Conservation (phyloP, 2,329 filamentous ascomycete genomes). For the Septoria petroselini region DNA sequence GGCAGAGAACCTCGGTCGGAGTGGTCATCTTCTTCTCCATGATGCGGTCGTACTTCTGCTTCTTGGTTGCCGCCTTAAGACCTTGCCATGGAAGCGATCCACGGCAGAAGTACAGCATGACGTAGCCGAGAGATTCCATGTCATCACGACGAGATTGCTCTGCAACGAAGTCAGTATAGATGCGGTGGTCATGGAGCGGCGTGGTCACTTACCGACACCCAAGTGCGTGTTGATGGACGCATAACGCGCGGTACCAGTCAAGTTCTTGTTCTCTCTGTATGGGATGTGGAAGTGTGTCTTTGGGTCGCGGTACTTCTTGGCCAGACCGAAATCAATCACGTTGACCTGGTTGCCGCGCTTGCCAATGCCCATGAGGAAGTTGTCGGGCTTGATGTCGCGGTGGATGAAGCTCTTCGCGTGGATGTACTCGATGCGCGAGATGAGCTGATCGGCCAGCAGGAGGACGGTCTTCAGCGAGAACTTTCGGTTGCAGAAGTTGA, state of each 20-base stretch:
- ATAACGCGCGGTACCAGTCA: conserved; percentile 97
- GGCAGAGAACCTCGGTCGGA: conserved; percentile 95
- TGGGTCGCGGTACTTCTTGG: conserved; percentile 99
- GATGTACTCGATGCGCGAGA: conserved; percentile 99
- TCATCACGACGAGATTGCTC: conserved; percentile 99
- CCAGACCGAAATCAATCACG: conserved; percentile 96
- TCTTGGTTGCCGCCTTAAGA: conserved; percentile 64
- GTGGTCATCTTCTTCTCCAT: conserved; percentile 99
- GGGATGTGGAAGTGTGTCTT: conserved; percentile 99
- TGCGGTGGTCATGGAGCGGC: background rate
- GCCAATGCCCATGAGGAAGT: conserved; percentile 98
- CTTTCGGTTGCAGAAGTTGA: conserved; percentile 99
- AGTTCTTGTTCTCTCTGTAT: conserved; percentile 99
- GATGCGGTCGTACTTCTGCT: conserved; percentile 99
- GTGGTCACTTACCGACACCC: conserved; percentile 67
- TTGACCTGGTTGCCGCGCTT: conserved; percentile 99
- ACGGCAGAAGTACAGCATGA: conserved; percentile 99
- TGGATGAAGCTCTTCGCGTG: conserved; percentile 99
- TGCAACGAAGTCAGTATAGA: conserved; percentile 36
- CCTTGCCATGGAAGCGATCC: conserved; percentile 98
- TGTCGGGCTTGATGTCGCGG: conserved; percentile 99
- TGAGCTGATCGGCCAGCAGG: conserved; percentile 93
- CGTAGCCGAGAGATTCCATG: conserved; percentile 98
- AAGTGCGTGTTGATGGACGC: conserved; percentile 98
- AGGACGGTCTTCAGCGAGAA: conserved; percentile 98